Base-by-base conservation (phyloP, 2,329 filamentous ascomycete species). In the Aspergillus unguis region DNA sequence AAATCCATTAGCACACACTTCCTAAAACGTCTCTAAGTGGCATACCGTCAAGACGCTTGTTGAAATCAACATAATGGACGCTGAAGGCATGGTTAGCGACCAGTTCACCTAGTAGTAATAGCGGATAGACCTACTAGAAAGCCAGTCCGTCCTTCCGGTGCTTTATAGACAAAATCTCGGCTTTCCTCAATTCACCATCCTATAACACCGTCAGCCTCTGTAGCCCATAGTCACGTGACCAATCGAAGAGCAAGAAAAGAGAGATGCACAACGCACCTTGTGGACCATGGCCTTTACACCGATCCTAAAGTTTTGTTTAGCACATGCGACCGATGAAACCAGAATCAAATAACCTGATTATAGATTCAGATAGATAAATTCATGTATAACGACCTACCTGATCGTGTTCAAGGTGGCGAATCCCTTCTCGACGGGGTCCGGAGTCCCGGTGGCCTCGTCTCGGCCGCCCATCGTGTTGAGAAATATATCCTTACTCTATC, bases 1-100 rank as follows among this genome's bases (percentile, higher is more conserved):
- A 59, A 17, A 6, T 23, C 79, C 25, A 80, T 73, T 48, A 70
- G 59, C 35, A 60, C 49, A 40, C 28, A 23, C 11, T 11, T 29
- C 36, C 8, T 31, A 36, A 25, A 7, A 17, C 9, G 23, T 35
- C 35, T 28, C 2, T 37, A 42, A 36, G 11, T 28, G 31, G 59
- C 68, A 57, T 65, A 78, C 75, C 77, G 62, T 86, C 83, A 31
- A 86, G 76, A 77, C 84, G 84, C 64, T 97, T 97, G 75, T 97
- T 97, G 82, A 96, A 97, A 66, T 95, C 95, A 67, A 96, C 90
- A 70, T 96, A 97, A 71, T 97, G 95, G 65, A 95, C 95, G 72
- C 75, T 78, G 48, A 8, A 27, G 4, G 17, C 11, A 55, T 61
- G 31, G 62, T 66, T 48, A 64, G 58, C 50, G 57, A 35, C 26